Evolutionary conservation across 768 basidiomycete genomes (phyloP).

Genomic region (Leccinum longicurvipes): DNA sequence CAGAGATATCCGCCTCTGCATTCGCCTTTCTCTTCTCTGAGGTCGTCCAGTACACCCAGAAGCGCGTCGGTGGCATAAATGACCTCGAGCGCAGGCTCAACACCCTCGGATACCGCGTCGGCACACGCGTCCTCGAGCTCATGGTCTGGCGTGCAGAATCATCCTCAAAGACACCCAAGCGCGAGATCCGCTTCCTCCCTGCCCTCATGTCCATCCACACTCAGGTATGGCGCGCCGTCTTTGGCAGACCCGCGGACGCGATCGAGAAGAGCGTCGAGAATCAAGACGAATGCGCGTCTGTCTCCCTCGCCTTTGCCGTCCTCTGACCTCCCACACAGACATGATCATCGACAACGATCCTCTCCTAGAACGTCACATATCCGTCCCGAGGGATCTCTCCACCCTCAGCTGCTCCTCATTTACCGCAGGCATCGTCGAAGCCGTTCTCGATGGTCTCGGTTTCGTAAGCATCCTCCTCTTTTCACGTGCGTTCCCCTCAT

Average conservation of each 20-base stretch:
- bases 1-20: constrained; percentile 81
- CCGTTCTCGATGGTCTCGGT: constrained; percentile 89
- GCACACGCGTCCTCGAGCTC: constrained; percentile 81
- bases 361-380: constrained; percentile 84
- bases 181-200: constrained; percentile 87
- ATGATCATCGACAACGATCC: constrained; percentile 99
- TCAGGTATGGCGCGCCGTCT: constrained; percentile 92
- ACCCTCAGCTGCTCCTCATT: constrained; percentile 96
- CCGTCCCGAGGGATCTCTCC: constrained; percentile 92
- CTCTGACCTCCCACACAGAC: constrained; percentile 45
- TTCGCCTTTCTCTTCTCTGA: constrained; percentile 93
- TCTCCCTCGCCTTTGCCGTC: neutral
- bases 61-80: constrained; percentile 89
- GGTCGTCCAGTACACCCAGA: constrained; percentile 94
- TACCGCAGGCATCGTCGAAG: constrained; percentile 96
- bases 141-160: constrained; percentile 78
- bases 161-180: constrained; percentile 83
- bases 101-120: constrained; percentile 90
- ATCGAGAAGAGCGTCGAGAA: constrained; percentile 96
- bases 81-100: constrained; percentile 93
- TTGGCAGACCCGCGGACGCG: constrained; percentile 90
- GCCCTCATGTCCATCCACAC: constrained; percentile 93
- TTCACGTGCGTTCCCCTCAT: constrained; percentile 9
- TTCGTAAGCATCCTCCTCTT: constrained; percentile 61
- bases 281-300: constrained; percentile 82